Conservation (phyloP, 1,284 basidiomycete species). For the Thelephora terrestris region DNA sequence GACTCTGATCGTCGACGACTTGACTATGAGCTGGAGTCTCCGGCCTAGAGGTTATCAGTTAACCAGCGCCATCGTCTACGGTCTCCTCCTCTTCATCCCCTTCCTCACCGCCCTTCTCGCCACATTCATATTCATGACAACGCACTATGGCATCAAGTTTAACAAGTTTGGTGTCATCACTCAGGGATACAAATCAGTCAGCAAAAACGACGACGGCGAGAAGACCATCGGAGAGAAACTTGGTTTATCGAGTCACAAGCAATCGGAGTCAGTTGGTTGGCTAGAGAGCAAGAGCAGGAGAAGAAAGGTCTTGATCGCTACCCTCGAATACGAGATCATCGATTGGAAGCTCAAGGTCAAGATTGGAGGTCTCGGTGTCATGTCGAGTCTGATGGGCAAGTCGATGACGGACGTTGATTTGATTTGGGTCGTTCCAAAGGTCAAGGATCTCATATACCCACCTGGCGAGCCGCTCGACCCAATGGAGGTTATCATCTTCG, state of each 20-base stretch:
- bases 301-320: slow-evolving; percentile 82
- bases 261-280: slow-evolving; percentile 76
- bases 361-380: slow-evolving; percentile 92
- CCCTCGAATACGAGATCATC: slow-evolving; percentile 89
- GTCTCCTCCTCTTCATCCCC: slow-evolving; percentile 71
- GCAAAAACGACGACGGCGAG: slow-evolving; percentile 34
- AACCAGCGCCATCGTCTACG: slow-evolving; percentile 78
- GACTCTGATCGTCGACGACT: slow-evolving; percentile 73
- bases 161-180: slow-evolving; percentile 80
- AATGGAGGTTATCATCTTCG: slow-evolving; percentile 92
- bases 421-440: slow-evolving; percentile 88
- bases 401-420: slow-evolving; percentile 93
- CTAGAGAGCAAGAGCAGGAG: slow-evolving; percentile 85
- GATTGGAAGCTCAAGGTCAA: slow-evolving; percentile 97
- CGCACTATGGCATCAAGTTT: slow-evolving; percentile 90
- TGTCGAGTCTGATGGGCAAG: slow-evolving; percentile 94
- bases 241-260: slow-evolving; percentile 35
- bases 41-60: slow-evolving; percentile 72
- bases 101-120: slow-evolving; percentile 76
- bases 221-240: slow-evolving; percentile 47
- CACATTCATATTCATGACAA: slow-evolving; percentile 83
- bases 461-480: slow-evolving; percentile 82
- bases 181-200: slow-evolving; percentile 53
- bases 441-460: slow-evolving; percentile 87
- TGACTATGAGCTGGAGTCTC: slow-evolving; percentile 66